Evolutionary conservation across 305 asterid species (phyloP).

Genomic region (Plantago rigida): DNA sequence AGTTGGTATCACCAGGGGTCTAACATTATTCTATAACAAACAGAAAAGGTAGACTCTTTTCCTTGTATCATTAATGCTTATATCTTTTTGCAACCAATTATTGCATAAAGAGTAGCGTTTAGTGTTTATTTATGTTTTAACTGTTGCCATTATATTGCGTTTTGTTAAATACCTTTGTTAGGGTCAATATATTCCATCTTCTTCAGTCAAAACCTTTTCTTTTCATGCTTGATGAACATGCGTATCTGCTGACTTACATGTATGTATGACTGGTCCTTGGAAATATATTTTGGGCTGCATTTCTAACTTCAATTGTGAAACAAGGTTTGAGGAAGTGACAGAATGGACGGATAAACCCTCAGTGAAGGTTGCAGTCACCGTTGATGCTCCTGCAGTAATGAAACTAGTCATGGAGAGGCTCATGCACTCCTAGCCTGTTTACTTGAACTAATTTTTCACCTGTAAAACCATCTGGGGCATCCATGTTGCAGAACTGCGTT

Average conservation of each 20-base stretch:
- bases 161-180: too few species aligned
- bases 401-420: slow-evolving; percentile 80
- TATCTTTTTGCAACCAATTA: slow-evolving; percentile 3
- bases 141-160: neutral
- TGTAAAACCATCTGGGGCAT: neutral
- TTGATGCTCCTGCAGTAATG: slow-evolving; percentile 68
- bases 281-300: neutral
- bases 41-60: slow-evolving; percentile 55
- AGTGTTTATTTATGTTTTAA: neutral
- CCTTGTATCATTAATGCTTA: slow-evolving; percentile 5
- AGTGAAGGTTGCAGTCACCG: slow-evolving; percentile 87
- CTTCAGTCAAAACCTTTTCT: too few species aligned
- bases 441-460: neutral
- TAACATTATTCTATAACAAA: slow-evolving; percentile 71
- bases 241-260: neutral
- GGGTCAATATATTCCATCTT: too few species aligned
- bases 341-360: slow-evolving; percentile 79
- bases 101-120: neutral
- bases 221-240: neutral
- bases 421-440: slow-evolving; percentile 34
- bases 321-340: slow-evolving; percentile 65
- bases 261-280: neutral
- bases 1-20: slow-evolving; percentile 71
- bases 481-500: neutral
- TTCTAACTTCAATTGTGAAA: slow-evolving; percentile 17